Base-by-base conservation (phyloP, 768 basidiomycete species). In the Boletus vinaceobasis region DNA sequence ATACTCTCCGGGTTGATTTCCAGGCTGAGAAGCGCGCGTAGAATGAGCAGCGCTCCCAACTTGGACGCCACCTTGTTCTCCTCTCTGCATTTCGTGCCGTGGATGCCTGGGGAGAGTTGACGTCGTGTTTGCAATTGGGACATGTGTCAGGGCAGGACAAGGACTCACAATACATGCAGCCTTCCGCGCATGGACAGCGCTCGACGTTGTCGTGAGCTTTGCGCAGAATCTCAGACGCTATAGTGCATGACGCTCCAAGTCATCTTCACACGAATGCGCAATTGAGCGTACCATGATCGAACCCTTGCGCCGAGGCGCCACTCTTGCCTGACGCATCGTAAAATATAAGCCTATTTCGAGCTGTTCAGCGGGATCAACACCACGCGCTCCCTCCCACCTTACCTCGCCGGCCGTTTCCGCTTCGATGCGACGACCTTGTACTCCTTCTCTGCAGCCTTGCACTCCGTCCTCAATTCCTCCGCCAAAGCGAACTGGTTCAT, bases 361-460 rank as follows among this genome's bases (percentile, higher is more conserved):
- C 14, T 10, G 36, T 11, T 53, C 36, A 46, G 46, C 35, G 5
- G 26, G 14, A 32, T n/a, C 26, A 7, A 35, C n/a, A 1, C 3
- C 7, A n/a, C 3, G 13, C 23, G 5, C 11, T 0, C 27, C 7
- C 23, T 13, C 2, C 11, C 37, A 13, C 57, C 65, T 46, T 48
- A 60, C 65, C 69, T 55, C 37, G 83, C 89, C 8, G 88, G 87
- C 55, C 90, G 76, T 63, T 86, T 90, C 45, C 88, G 73, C 43
- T 63, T 63, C 1, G 85, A 80, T 50, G 77, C 75, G 4, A 70
- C 60, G 14, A 71, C 65, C 52, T 77, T 82, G 68, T 84, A 84
- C 71, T 90, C 89, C 65, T 90, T 91, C 65, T 88, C 84, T 4
- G 82, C 72, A 0, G 81, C 82, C 67, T 90, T 91, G 73, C 93